Conservation (phyloP, 2,329 filamentous ascomycete species). For the Aspergillus awamori region DNA sequence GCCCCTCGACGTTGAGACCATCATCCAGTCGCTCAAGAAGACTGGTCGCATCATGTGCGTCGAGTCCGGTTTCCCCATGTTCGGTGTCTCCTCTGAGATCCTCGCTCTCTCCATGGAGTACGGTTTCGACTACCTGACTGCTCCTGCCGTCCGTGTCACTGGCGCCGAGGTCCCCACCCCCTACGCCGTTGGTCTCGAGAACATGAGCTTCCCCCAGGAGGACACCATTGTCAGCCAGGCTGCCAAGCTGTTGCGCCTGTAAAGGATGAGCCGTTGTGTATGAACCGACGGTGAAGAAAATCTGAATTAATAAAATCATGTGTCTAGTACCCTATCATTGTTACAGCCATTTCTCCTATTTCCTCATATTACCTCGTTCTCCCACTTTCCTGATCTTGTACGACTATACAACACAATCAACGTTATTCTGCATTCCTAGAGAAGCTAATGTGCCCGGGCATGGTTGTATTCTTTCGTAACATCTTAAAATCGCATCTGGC, state of each 20-base stretch:
- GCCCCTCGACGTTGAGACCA: constrained; percentile 91
- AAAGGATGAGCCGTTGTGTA: constrained; percentile 36
- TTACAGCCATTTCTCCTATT: constrained; percentile 20
- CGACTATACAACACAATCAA: constrained; percentile 29
- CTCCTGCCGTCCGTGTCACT: constrained; percentile 89
- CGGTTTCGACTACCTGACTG: constrained; percentile 95
- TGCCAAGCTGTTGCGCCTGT: constrained; percentile 84
- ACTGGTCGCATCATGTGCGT: constrained; percentile 88
- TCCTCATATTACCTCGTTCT: constrained; percentile 7
- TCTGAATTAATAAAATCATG: constrained; percentile 35
- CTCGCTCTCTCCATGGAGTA: constrained; percentile 96
- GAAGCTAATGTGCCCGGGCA: constrained; percentile 8
- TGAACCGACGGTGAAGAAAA: constrained; percentile 17
- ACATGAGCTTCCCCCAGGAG: constrained; percentile 93
- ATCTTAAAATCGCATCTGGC: background rate
- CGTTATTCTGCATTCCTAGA: constrained; percentile 15
- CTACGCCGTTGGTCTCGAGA: constrained; percentile 89
- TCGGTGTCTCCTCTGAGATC: constrained; percentile 89
- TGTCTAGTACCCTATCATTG: constrained; percentile 36
- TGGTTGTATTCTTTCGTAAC: background rate
- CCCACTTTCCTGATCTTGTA: constrained; percentile 25
- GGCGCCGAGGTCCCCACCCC: constrained; percentile 97
- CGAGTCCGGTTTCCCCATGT: constrained; percentile 95
- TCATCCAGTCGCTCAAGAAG: constrained; percentile 98
- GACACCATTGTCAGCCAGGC: constrained; percentile 83